Evolutionary conservation across 108 stramenopile genomes (phyloP).

Genomic region (Nitzschia inconspicua): DNA sequence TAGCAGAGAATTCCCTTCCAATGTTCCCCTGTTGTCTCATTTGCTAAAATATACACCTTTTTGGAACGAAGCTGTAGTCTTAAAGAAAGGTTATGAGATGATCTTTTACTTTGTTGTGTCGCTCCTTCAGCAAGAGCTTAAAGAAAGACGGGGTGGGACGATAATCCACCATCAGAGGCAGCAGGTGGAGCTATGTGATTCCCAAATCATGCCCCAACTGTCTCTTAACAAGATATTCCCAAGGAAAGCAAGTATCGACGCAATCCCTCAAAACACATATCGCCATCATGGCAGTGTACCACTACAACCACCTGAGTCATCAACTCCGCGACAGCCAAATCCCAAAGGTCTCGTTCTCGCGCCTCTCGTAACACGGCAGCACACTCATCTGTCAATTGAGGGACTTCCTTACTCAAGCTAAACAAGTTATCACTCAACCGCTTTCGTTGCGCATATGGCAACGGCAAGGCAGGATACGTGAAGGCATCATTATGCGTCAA

Average conservation of each 20-base stretch:
- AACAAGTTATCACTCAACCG: constrained; percentile 74
- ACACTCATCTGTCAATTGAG: constrained; percentile 65
- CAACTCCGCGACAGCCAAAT: constrained; percentile 79
- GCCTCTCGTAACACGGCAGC: constrained; percentile 71
- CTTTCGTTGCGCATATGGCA: constrained; percentile 75
- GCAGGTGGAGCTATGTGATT: background rate
- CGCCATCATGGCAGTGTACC: constrained; percentile 56
- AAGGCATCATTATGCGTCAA: constrained; percentile 34
- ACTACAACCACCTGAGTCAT: constrained; percentile 79
- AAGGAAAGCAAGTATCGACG: constrained; percentile 51
- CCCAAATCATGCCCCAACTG: background rate
- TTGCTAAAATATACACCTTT: background rate
- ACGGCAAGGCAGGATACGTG: constrained; percentile 60
- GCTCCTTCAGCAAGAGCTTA: background rate
- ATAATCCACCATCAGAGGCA: background rate
- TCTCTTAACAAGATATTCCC: background rate
- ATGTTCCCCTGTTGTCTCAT: too few species aligned
- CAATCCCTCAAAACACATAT: constrained; percentile 67
- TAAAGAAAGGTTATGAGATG: background rate
- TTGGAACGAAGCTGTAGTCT: background rate
- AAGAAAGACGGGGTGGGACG: background rate
- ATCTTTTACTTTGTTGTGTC: background rate
- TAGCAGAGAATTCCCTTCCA: too few species aligned
- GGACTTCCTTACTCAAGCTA: constrained; percentile 63
- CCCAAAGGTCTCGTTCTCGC: constrained; percentile 68